phyloP scores from a whole-genome alignment of 306 rosid species.

The Notholithocarpus densiflorus region DNA sequence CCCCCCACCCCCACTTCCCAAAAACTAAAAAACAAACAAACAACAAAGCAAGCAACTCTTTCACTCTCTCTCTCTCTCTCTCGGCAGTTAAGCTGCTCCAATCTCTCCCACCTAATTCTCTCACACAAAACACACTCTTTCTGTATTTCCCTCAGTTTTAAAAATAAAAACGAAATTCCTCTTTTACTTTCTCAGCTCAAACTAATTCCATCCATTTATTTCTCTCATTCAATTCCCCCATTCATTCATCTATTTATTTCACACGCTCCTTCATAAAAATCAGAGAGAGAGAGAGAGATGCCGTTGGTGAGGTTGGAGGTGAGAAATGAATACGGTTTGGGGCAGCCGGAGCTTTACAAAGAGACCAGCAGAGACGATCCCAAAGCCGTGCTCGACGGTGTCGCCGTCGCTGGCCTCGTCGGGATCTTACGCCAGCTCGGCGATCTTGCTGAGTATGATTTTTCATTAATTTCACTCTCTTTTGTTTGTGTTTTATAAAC shows the following conservation, averaged over 20 bases:
- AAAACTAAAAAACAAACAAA: neutral
- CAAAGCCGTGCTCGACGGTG: slow-evolving; percentile 83
- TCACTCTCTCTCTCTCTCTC: slow-evolving; percentile 10
- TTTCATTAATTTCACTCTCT: slow-evolving; percentile 12
- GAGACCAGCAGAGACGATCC: slow-evolving; percentile 73
- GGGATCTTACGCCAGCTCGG: slow-evolving; percentile 98
- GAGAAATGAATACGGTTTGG: slow-evolving; percentile 67
- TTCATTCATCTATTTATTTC: slow-evolving; percentile 29
- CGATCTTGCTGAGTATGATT: slow-evolving; percentile 93
- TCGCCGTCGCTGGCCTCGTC: slow-evolving; percentile 90
- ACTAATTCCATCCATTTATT: slow-evolving; percentile 46
- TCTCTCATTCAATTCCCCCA: slow-evolving; percentile 11
- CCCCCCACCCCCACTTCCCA: neutral
- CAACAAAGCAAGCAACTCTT: neutral
- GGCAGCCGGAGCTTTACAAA: slow-evolving; percentile 65
- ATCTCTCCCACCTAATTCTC: slow-evolving; percentile 41
- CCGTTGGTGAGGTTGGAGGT: slow-evolving; percentile 80
- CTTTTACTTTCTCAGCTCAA: slow-evolving; percentile 18
- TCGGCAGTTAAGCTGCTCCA: slow-evolving; percentile 75
- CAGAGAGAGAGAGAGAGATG: slow-evolving; percentile 40
- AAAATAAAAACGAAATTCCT: neutral
- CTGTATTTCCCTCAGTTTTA: neutral
- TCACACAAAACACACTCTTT: neutral
- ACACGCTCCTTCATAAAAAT: neutral
- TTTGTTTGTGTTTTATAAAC: neutral